Conservation (phyloP, 1,284 basidiomycete genomes). For the Leccinum subspadiceum region DNA sequence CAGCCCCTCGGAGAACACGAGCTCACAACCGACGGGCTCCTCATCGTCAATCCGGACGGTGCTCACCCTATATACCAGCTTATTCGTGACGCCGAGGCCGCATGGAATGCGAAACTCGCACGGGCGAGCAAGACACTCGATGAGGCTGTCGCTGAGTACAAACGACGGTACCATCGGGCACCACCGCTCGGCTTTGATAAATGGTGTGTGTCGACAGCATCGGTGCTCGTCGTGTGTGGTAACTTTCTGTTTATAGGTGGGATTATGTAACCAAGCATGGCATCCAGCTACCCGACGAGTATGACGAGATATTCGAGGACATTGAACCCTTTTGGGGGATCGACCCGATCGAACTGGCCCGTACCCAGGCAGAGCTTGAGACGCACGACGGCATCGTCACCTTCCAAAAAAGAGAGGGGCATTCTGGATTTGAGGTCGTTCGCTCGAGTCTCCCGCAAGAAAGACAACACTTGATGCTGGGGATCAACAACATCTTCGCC, state of each 20-base stretch:
- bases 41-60: conserved; percentile 33
- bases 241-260: conserved; percentile 42
- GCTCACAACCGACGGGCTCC: conserved; percentile 28
- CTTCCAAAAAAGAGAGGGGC: conserved; percentile 11
- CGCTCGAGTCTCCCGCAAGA: conserved; percentile 9
- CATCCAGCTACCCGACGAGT: conserved; percentile 60
- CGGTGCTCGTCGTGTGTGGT: neutral
- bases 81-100: conserved; percentile 38
- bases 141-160: conserved; percentile 47
- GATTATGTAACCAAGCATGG: conserved; percentile 50
- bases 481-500: conserved; percentile 14
- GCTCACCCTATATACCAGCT: conserved; percentile 46
- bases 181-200: conserved; percentile 58
- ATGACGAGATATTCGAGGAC: conserved; percentile 53
- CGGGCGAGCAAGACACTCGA: conserved; percentile 45
- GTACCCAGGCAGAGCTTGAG: conserved; percentile 40
- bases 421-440: conserved; percentile 14
- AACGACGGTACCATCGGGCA: conserved; percentile 42
- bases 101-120: conserved; percentile 41
- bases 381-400: conserved; percentile 5
- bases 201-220: conserved; percentile 40
- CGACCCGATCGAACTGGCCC: conserved; percentile 43
- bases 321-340: conserved; percentile 57
- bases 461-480: neutral
- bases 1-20: conserved; percentile 21